phyloP scores from a whole-genome alignment of 768 basidiomycete genomes.

The Podaxis sp. region DNA sequence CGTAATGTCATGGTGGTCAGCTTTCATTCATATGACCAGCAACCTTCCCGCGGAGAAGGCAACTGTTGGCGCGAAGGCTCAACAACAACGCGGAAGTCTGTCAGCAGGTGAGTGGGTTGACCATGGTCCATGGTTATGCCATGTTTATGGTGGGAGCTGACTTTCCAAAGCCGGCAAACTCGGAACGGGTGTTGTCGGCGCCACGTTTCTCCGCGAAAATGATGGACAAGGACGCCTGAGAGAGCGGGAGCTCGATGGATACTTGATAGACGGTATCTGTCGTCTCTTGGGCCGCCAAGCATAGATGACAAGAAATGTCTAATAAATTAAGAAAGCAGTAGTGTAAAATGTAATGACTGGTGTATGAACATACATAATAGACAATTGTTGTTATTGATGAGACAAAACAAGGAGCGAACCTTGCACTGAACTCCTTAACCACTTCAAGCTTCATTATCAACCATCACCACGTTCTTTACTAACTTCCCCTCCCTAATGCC shows the following conservation, averaged over 20 bases:
- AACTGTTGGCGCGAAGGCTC: no score
- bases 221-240: no score
- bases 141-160: no score
- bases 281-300: neutral
- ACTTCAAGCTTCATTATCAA: neutral
- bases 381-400: neutral
- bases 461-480: slow-evolving; percentile 12
- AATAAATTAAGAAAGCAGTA: neutral
- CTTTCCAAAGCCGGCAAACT: neutral
- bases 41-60: no score
- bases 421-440: neutral
- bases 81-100: no score
- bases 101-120: no score
- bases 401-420: neutral
- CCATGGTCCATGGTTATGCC: no score
- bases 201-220: neutral
- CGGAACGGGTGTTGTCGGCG: neutral
- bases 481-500: slow-evolving; percentile 21
- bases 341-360: neutral
- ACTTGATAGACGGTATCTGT: slow-evolving; percentile 1
- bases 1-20: neutral
- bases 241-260: neutral
- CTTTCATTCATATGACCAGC: neutral
- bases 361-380: neutral
- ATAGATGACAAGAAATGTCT: neutral